Conservation (phyloP, 2,329 filamentous ascomycete species). For the Alternaria sp. region DNA sequence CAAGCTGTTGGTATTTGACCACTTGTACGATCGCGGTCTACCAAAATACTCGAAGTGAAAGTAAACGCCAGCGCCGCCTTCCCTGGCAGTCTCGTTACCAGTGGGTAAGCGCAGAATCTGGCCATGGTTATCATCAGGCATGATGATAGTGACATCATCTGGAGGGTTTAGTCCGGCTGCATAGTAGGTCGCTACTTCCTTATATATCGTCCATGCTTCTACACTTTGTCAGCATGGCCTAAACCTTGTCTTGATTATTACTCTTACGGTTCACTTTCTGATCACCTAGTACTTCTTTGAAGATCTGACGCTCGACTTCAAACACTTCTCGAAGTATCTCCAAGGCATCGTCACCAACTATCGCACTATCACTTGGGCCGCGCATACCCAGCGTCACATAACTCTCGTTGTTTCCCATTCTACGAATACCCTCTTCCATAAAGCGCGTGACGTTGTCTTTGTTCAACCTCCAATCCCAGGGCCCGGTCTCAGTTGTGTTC, state of each 20-base stretch:
- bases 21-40: constrained; percentile 60
- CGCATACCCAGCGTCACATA: constrained; percentile 71
- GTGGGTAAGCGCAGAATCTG: constrained; percentile 66
- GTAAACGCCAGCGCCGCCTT: constrained; percentile 68
- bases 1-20: constrained; percentile 67
- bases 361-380: constrained; percentile 67
- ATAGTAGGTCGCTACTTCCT: constrained; percentile 70
- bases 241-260: not conserved
- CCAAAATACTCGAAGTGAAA: constrained; percentile 69
- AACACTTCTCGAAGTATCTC: constrained; percentile 23
- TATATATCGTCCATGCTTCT: not conserved
- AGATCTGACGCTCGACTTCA: constrained; percentile 16
- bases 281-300: constrained; percentile 16
- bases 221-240: constrained; percentile 63
- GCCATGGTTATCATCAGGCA: constrained; percentile 72
- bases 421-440: constrained; percentile 30
- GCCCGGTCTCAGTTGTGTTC: constrained; percentile 19
- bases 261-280: constrained; percentile 16
- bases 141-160: constrained; percentile 70
- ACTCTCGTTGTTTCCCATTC: constrained; percentile 66
- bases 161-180: constrained; percentile 65
- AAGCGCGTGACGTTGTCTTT: constrained; percentile 31
- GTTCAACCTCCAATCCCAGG: constrained; percentile 39
- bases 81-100: constrained; percentile 59
- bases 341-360: constrained; percentile 23